A percentile compares a stretch with the other conserved stretches of the same genome.
These are phyloP conservation scores for Diplocarpon mali DNA, from an alignment of 2,329 filamentous ascomycete species.

Conservation along the genomic window DNA sequence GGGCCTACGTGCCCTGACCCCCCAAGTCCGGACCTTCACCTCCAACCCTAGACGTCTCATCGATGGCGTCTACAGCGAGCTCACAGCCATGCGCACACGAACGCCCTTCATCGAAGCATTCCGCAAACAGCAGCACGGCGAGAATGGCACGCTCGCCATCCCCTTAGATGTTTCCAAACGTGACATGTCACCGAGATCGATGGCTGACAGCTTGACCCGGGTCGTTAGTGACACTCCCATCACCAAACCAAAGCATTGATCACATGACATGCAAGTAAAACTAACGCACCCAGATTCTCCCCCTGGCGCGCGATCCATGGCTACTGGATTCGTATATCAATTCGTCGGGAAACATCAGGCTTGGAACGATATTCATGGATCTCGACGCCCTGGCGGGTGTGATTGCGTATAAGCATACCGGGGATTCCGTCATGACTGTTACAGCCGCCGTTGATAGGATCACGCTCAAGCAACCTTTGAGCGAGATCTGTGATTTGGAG, in stretches of 20 bases:
- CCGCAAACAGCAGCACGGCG: constrained; percentile 34
- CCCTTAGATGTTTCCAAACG: constrained; percentile 29
- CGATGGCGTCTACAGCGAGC: constrained; percentile 48
- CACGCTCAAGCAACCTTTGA: constrained; percentile 47
- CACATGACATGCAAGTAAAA: background rate
- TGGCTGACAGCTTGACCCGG: constrained; percentile 55
- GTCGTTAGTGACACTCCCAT: constrained; percentile 36
- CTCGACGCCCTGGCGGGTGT: constrained; percentile 60
- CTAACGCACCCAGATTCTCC: constrained; percentile 38
- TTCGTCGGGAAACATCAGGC: constrained; percentile 53
- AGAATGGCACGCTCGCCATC: constrained; percentile 15
- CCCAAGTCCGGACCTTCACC: constrained; percentile 15
- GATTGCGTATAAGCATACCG: constrained; percentile 59
- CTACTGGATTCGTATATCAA: constrained; percentile 61
- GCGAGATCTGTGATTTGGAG: constrained; percentile 59
- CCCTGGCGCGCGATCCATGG: constrained; percentile 58
- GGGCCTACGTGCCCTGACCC: background rate
- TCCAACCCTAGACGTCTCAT: constrained; percentile 12
- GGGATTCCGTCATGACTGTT: constrained; percentile 39
- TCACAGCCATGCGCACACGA: constrained; percentile 48
- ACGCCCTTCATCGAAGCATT: constrained; percentile 62
- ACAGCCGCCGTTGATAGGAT: constrained; percentile 32
- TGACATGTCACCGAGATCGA: constrained; percentile 49
- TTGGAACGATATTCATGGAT: constrained; percentile 47
- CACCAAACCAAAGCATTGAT: background rate